A percentile compares a stretch with the other conserved stretches of the same genome.
Evolutionary conservation across 1,139 yeast species (phyloP).

Genomic region (Hansenula sp.): DNA sequence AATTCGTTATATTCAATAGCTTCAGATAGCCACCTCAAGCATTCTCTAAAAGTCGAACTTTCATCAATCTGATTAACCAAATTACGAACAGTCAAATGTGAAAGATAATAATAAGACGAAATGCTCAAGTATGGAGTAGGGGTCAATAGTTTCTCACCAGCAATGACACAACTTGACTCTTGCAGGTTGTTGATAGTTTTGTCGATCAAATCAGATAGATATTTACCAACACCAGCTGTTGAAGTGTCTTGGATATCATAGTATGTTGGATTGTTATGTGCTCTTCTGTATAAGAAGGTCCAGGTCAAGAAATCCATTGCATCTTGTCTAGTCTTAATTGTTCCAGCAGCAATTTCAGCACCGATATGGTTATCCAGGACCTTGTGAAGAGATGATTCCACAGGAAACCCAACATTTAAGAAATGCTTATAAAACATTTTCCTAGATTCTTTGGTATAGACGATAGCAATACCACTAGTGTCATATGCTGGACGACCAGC

Average conservation of each 20-base stretch:
- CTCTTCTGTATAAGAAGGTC: conserved; percentile 91
- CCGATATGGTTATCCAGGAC: conserved; percentile 94
- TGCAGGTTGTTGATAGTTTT: conserved; percentile 60
- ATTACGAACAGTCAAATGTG: conserved; percentile 82
- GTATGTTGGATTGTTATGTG: conserved; percentile 93
- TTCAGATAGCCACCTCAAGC: conserved; percentile 67
- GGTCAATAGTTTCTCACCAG: conserved; percentile 45
- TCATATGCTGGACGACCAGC: conserved; percentile 98
- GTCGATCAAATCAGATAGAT: conserved; percentile 73
- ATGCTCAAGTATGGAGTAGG: conserved; percentile 85
- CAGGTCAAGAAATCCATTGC: conserved; percentile 92
- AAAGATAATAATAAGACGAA: conserved; percentile 87
- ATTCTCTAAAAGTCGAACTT: conserved; percentile 59
- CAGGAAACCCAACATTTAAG: conserved; percentile 94
- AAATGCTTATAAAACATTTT: conserved; percentile 93
- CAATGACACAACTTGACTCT: conserved; percentile 68
- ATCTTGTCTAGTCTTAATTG: conserved; percentile 76
- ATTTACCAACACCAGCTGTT: conserved; percentile 63
- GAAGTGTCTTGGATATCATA: conserved; percentile 79
- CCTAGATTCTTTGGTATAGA: conserved; percentile 87
- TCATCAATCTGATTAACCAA: conserved; percentile 50
- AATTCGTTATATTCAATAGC: conserved; percentile 90
- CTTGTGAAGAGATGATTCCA: conserved; percentile 90
- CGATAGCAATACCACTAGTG: conserved; percentile 92
- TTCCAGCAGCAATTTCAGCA: conserved; percentile 91